A percentile compares a stretch with the other conserved stretches of the same genome.
phyloP scores from a whole-genome alignment of 1,139 yeast genomes.

The Waltiozyma sp. region DNA sequence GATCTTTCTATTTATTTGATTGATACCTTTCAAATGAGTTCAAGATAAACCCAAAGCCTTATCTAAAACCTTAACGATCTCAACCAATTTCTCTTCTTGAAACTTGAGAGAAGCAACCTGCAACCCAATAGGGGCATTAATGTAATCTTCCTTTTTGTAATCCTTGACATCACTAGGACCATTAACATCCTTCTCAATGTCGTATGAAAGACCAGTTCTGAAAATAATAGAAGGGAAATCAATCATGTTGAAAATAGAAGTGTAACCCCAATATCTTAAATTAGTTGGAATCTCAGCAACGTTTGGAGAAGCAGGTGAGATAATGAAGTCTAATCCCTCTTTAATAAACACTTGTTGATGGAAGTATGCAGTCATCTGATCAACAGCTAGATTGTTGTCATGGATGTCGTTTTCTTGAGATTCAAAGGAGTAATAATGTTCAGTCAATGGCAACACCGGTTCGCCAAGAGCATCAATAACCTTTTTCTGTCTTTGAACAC shows the following conservation, averaged over 20 bases:
- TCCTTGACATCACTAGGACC: conserved; percentile 15
- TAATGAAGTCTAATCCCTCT: conserved; percentile 53
- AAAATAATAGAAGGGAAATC: conserved; percentile 55
- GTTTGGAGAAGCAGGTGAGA: conserved; percentile 58
- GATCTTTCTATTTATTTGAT: no score
- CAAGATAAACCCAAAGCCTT: conserved; percentile 5
- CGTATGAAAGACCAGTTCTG: conserved; percentile 55
- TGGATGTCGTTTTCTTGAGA: conserved; percentile 31
- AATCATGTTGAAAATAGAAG: conserved; percentile 53
- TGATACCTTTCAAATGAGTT: background rate
- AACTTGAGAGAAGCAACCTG: conserved; percentile 43
- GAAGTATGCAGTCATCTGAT: conserved; percentile 31
- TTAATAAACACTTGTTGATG: conserved; percentile 32
- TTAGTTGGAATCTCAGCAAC: conserved; percentile 64
- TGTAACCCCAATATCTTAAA: conserved; percentile 68
- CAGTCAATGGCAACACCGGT: conserved; percentile 49
- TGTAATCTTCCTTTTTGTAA: conserved; percentile 28
- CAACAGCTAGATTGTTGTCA: conserved; percentile 31
- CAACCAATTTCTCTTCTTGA: conserved; percentile 43
- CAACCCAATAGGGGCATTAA: conserved; percentile 42
- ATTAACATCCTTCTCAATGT: conserved; percentile 21
- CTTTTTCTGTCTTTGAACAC: conserved; percentile 54
- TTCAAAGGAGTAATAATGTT: conserved; percentile 50
- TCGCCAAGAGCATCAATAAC: conserved; percentile 51
- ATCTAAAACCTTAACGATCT: conserved; percentile 23